A percentile compares a stretch with the other conserved stretches of the same genome.
These are phyloP conservation scores for Corinectria fuckeliana DNA, from an alignment of 2,329 filamentous ascomycete genomes.

Conservation along the genomic window DNA sequence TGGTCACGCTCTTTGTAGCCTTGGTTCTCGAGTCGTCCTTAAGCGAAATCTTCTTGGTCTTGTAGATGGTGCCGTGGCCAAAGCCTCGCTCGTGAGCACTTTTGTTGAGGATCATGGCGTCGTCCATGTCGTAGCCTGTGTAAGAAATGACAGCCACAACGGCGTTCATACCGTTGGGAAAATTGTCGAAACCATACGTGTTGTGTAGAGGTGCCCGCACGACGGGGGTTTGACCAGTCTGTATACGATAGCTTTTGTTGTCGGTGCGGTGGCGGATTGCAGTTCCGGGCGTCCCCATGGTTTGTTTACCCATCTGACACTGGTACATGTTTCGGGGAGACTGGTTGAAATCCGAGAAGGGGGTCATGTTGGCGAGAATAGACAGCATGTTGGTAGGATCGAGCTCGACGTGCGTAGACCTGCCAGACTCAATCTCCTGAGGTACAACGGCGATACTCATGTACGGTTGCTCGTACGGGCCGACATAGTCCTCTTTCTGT, in stretches of 20 bases:
- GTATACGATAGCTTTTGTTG: slow-evolving; percentile 94
- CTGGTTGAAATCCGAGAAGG: slow-evolving; percentile 98
- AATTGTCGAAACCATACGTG: slow-evolving; percentile 96
- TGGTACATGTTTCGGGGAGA: slow-evolving; percentile 99
- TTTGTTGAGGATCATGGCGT: slow-evolving; percentile 99
- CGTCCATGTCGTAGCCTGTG: slow-evolving; percentile 99
- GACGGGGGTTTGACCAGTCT: slow-evolving; percentile 94
- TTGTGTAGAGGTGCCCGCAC: slow-evolving; percentile 93
- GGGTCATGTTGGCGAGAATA: slow-evolving; percentile 97
- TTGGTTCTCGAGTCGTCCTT: slow-evolving; percentile 77
- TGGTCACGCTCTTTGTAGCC: slow-evolving; percentile 72
- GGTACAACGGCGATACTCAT: slow-evolving; percentile 97
- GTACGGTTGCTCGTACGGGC: slow-evolving; percentile 94
- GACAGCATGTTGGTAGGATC: slow-evolving; percentile 96
- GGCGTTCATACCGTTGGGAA: slow-evolving; percentile 94
- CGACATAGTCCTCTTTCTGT: slow-evolving; percentile 85
- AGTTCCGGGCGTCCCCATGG: slow-evolving; percentile 95
- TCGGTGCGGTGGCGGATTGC: slow-evolving; percentile 87
- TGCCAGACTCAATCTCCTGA: slow-evolving; percentile 83
- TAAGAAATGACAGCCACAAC: slow-evolving; percentile 98
- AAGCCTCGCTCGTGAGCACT: slow-evolving; percentile 95
- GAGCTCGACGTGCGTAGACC: slow-evolving; percentile 92
- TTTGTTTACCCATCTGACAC: slow-evolving; percentile 99
- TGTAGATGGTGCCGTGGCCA: slow-evolving; percentile 95
- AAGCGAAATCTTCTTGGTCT: slow-evolving; percentile 90